These are phyloP conservation scores for Quercus parvula DNA, from an alignment of 306 rosid species.

Conservation along the genomic window DNA sequence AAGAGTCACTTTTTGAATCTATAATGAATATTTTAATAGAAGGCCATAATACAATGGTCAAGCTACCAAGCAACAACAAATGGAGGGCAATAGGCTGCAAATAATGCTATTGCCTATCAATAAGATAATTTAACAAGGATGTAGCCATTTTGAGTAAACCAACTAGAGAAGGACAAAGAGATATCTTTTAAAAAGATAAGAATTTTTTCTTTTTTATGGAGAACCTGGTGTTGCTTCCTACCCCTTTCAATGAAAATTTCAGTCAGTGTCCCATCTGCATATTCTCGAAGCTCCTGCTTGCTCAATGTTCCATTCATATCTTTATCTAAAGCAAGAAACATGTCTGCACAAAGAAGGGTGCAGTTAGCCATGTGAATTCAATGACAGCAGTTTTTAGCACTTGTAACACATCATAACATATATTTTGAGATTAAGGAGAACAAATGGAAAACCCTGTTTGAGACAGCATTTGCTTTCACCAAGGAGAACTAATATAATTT, in stretches of 20 bases:
- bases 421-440: background rate
- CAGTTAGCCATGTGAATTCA: conserved; percentile 12
- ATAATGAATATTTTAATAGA: background rate
- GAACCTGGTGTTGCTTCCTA: conserved; percentile 16
- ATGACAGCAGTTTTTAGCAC: background rate
- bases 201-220: background rate
- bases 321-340: conserved; percentile 91
- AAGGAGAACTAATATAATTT: background rate
- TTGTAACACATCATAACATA: conserved; percentile 6
- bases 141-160: background rate
- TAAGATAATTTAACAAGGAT: background rate
- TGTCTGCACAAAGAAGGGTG: conserved; percentile 49
- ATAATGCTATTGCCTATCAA: background rate
- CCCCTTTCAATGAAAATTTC: conserved; percentile 98
- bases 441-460: background rate
- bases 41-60: background rate
- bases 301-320: conserved; percentile 76
- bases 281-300: conserved; percentile 96
- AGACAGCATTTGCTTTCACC: background rate
- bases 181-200: background rate
- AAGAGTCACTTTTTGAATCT: background rate
- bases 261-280: conserved; percentile 95
- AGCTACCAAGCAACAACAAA: background rate
- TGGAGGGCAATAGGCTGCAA: background rate
- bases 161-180: background rate